These are phyloP conservation scores for Diplodia seriata DNA, from an alignment of 2,329 filamentous ascomycete species.

Conservation along the genomic window DNA sequence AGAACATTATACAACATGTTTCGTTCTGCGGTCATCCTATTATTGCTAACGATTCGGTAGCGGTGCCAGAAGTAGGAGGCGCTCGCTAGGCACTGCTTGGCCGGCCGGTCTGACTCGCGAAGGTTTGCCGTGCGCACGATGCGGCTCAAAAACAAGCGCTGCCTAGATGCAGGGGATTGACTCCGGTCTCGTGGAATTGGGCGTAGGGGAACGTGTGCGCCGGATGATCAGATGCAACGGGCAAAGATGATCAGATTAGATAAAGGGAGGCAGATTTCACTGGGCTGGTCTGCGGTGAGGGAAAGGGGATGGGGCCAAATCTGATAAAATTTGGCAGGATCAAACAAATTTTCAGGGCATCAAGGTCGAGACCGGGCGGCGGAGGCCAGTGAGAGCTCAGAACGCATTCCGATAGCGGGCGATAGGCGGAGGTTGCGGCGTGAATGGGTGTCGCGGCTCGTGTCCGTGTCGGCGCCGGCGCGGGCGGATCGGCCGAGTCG, in stretches of 20 bases:
- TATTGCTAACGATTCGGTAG: not conserved
- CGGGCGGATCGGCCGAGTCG: conserved; percentile 27
- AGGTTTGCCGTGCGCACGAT: not conserved
- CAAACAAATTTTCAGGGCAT: conserved; percentile 14
- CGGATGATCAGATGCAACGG: not conserved
- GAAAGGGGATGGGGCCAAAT: not conserved
- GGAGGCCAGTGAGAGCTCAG: not conserved
- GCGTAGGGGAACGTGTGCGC: too few species aligned
- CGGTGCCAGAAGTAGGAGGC: not conserved
- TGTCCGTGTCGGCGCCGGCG: conserved; percentile 13
- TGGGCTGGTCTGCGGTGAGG: conserved; percentile 10
- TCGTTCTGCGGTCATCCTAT: not conserved
- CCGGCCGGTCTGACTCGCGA: conserved; percentile 2
- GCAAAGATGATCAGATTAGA: conserved; percentile 29
- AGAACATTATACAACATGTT: not conserved
- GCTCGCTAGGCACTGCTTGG: not conserved
- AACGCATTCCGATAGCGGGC: conserved; percentile 21
- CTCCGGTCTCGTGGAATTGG: not conserved
- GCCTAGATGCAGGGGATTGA: not conserved
- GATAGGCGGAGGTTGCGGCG: not conserved
- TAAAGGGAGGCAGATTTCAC: not conserved
- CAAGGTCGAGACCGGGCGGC: not conserved
- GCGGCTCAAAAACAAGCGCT: conserved; percentile 14
- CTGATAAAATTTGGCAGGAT: conserved; percentile 12
- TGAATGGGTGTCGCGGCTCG: conserved; percentile 4